These are phyloP conservation scores for Breviolum minutum DNA, from an alignment of 73 alveolate genomes.

Conservation along the genomic window DNA sequence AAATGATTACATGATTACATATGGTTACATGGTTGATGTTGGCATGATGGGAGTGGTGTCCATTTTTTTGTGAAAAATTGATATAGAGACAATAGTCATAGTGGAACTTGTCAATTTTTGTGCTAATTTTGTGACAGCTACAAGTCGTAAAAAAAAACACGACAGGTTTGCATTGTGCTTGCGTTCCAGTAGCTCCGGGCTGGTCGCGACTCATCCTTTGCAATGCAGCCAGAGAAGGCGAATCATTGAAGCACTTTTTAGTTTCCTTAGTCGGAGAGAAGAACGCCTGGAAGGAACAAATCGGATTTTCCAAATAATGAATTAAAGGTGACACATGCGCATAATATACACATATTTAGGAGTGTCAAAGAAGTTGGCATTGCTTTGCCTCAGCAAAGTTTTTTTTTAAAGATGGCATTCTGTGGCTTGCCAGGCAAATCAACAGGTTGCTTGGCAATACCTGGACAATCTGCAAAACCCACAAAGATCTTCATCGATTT, in stretches of 20 bases:
- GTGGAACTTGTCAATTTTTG: no score
- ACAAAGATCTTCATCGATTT: background rate
- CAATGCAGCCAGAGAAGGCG: constrained; percentile 29
- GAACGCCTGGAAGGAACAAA: no score
- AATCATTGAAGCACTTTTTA: background rate
- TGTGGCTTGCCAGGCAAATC: constrained; percentile 8
- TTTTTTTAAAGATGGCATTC: background rate
- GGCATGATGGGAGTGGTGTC: background rate
- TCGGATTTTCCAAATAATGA: no score
- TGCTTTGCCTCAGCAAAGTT: background rate
- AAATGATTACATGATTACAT: background rate
- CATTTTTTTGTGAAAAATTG: no score
- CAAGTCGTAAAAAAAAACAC: background rate
- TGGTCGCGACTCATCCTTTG: constrained; percentile 88
- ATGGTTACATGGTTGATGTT: background rate
- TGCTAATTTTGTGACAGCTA: no score
- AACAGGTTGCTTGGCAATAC: background rate
- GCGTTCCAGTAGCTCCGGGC: constrained; percentile 89
- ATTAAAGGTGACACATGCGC: no score
- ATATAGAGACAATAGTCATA: no score
- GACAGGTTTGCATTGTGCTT: constrained; percentile 54
- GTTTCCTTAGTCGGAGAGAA: no score
- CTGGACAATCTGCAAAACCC: background rate
- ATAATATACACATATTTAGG: no score
- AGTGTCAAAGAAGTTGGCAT: no score